Percentiles rank a stretch among this genome's conserved stretches.
Conservation (phyloP, 1,284 basidiomycete species). For the Lignosus rhinocerotis region DNA sequence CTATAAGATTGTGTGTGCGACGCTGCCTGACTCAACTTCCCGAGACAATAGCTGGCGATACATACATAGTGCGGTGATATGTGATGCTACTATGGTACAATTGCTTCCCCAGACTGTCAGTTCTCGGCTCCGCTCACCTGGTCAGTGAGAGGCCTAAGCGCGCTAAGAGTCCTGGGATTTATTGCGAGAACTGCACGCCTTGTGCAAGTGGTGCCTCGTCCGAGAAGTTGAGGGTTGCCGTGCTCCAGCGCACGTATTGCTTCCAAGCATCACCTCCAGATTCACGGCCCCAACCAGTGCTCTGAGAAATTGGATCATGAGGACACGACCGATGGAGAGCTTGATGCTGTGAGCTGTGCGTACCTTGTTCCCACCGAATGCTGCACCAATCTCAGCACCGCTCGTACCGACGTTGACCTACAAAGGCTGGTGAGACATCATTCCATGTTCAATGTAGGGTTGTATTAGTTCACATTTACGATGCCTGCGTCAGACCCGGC, state of each 20-base stretch:
- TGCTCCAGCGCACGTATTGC: conserved; percentile 87
- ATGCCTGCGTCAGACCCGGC: conserved; percentile 85
- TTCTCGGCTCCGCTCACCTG: too few relatives aligned
- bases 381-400: conserved; percentile 91
- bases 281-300: conserved; percentile 92
- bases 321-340: background rate
- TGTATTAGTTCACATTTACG: conserved; percentile 62
- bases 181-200: conserved; percentile 76
- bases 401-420: conserved; percentile 92
- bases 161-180: too few relatives aligned
- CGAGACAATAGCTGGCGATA: background rate
- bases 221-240: conserved; percentile 93
- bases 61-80: background rate
- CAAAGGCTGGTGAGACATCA: conserved; percentile 2
- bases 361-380: conserved; percentile 93
- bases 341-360: background rate
- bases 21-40: background rate
- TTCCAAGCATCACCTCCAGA: conserved; percentile 97
- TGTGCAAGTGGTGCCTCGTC: conserved; percentile 88
- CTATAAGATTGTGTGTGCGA: background rate
- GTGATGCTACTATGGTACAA: conserved; percentile 3
- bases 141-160: too few relatives aligned
- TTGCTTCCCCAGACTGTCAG: background rate
- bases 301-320: conserved; percentile 43
- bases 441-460: conserved; percentile 4